phyloP scores from a whole-genome alignment of 2,329 filamentous ascomycete genomes.

The Truncatella angustata region DNA sequence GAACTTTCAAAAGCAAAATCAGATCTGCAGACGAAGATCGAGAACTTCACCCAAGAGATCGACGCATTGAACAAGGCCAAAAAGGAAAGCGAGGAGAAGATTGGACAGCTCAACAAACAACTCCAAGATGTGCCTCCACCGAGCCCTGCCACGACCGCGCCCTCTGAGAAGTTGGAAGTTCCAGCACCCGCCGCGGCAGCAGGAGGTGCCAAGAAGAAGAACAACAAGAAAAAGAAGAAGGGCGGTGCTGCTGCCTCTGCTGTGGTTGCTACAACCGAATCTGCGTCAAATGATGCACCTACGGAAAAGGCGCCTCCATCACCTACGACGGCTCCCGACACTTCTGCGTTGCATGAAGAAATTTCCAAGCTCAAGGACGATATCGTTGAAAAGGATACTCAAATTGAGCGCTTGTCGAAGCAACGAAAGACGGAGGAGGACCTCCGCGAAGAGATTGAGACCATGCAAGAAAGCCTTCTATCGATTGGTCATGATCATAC shows the following conservation, averaged over 20 bases:
- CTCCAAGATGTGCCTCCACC: conserved; percentile 21
- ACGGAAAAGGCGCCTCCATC: conserved; percentile 33
- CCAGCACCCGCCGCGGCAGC: conserved; percentile 24
- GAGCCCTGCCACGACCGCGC: conserved; percentile 16
- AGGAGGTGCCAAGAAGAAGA: conserved; percentile 55
- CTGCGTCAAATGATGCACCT: conserved; percentile 35
- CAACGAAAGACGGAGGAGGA: conserved; percentile 75
- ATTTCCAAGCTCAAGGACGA: conserved; percentile 50
- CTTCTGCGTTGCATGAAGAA: conserved; percentile 44
- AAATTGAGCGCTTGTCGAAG: conserved; percentile 68
- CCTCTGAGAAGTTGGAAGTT: conserved; percentile 22
- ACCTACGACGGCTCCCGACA: conserved; percentile 23
- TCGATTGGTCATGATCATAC: conserved; percentile 81
- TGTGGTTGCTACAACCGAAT: conserved; percentile 33
- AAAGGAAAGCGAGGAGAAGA: conserved; percentile 37
- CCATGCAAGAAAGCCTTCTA: conserved; percentile 75
- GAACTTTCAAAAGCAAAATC: conserved; percentile 34
- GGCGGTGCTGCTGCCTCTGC: conserved; percentile 50
- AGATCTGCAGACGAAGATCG: conserved; percentile 37
- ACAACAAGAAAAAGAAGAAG: conserved; percentile 87
- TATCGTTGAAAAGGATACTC: conserved; percentile 64
- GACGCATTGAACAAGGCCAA: conserved; percentile 36
- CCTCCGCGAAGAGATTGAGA: conserved; percentile 81
- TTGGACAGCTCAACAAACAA: conserved; percentile 39
- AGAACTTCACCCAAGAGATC: conserved; percentile 44